Evolutionary conservation across 805 yeast genomes (phyloP).

Genomic region (Middelhovenomyces tepae): DNA sequence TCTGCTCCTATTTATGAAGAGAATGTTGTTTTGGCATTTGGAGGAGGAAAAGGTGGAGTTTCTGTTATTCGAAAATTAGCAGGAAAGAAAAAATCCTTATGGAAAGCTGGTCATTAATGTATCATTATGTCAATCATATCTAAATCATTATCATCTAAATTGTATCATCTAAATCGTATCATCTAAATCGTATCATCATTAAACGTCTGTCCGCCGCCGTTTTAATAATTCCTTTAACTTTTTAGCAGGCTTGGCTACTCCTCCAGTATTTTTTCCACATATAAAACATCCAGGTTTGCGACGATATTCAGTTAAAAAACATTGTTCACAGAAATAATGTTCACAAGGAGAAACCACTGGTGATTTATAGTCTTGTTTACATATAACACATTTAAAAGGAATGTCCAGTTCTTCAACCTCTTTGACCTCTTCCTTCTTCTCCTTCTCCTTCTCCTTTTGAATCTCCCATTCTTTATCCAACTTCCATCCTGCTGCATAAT

Average conservation of each 20-base stretch:
- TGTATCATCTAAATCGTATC: no score
- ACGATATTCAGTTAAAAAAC: conserved; percentile 44
- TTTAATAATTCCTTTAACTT: no score
- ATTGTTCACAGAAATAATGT: conserved; percentile 56
- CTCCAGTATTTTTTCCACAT: conserved; percentile 54
- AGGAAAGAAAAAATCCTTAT: conserved; percentile 12
- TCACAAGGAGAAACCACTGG: conserved; percentile 55
- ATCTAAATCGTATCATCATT: no score
- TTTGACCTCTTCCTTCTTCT: conserved; percentile 10
- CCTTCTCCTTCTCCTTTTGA: conserved; percentile 3
- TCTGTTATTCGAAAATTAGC: conserved; percentile 14
- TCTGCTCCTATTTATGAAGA: conserved; percentile 24
- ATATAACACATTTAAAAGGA: conserved; percentile 56
- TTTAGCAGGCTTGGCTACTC: conserved; percentile 47
- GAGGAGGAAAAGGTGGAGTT: conserved; percentile 28
- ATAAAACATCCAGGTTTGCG: conserved; percentile 41
- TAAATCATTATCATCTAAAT: no score
- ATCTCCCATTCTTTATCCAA: conserved; percentile 63
- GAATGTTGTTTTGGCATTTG: conserved; percentile 29
- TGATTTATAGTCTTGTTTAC: conserved; percentile 42
- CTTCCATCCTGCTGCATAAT: conserved; percentile 63
- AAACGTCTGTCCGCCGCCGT: no score
- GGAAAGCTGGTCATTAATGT: no score
- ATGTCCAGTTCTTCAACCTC: conserved; percentile 24
- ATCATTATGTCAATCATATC: no score